A percentile compares a stretch with the other conserved stretches of the same genome.
phyloP scores from a whole-genome alignment of 441 rosid genomes.

The Bocquillonia castaneifolia region DNA sequence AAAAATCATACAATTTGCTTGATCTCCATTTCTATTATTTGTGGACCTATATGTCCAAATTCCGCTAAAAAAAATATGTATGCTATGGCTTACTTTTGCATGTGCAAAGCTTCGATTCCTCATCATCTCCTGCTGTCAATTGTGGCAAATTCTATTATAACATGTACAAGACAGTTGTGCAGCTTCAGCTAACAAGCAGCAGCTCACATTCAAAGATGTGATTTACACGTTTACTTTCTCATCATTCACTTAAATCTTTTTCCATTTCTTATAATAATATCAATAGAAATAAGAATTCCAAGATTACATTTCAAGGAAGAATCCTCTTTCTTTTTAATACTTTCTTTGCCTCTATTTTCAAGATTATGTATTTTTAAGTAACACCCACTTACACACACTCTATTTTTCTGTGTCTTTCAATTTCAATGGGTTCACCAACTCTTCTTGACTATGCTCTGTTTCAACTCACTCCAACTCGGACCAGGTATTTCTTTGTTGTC shows the following conservation, averaged over 20 bases:
- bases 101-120: conserved; percentile 36
- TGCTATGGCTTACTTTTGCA: conserved; percentile 12
- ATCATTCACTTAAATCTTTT: background rate
- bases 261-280: background rate
- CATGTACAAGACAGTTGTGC: background rate
- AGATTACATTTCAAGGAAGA: conserved; percentile 8
- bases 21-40: background rate
- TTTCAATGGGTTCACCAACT: conserved; percentile 43
- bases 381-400: conserved; percentile 2
- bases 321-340: background rate
- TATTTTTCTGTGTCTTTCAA: background rate
- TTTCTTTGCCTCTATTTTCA: background rate
- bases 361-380: background rate
- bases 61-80: background rate
- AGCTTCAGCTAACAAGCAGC: conserved; percentile 7
- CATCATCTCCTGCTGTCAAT: conserved; percentile 34
- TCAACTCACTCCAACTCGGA: conserved; percentile 77
- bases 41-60: conserved; percentile 11
- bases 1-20: no score
- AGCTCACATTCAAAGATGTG: background rate
- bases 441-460: conserved; percentile 62
- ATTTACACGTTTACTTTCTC: conserved; percentile 17
- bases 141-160: no score
- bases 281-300: background rate
- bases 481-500: conserved; percentile 34